phyloP scores from a whole-genome alignment of 768 basidiomycete species.

The Kwoniella dejecticola region DNA sequence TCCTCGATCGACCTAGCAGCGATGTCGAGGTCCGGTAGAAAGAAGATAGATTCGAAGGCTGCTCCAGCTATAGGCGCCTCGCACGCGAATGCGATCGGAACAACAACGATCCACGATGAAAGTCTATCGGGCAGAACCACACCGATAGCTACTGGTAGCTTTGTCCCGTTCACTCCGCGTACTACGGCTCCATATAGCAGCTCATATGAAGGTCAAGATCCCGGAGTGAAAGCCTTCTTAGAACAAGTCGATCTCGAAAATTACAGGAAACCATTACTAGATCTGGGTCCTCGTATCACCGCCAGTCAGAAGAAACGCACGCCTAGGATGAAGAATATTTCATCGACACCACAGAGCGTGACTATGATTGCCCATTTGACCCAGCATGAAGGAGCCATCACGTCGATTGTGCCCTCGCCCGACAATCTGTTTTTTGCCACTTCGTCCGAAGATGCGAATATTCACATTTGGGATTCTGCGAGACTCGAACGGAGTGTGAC shows the following conservation, averaged over 20 bases:
- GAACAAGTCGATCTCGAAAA: slow-evolving; percentile 89
- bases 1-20: slow-evolving; percentile 34
- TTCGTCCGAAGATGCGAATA: slow-evolving; percentile 57
- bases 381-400: slow-evolving; percentile 78
- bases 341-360: slow-evolving; percentile 67
- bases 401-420: slow-evolving; percentile 80
- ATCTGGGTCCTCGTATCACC: slow-evolving; percentile 87
- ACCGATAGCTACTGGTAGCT: slow-evolving; percentile 56
- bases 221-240: slow-evolving; percentile 81
- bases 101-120: slow-evolving; percentile 66
- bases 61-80: slow-evolving; percentile 81
- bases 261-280: slow-evolving; percentile 74
- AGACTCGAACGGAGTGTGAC: slow-evolving; percentile 93
- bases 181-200: slow-evolving; percentile 48
- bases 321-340: slow-evolving; percentile 41
- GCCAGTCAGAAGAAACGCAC: slow-evolving; percentile 67
- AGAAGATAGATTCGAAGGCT: slow-evolving; percentile 72
- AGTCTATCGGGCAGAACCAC: slow-evolving; percentile 77
- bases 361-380: slow-evolving; percentile 79
- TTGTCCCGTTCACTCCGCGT: slow-evolving; percentile 18
- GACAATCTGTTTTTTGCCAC: slow-evolving; percentile 81
- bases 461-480: slow-evolving; percentile 65
- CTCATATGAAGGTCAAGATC: slow-evolving; percentile 77
- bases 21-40: slow-evolving; percentile 54
- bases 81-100: slow-evolving; percentile 76